Evolutionary conservation across 495 filamentous ascomycete genomes (phyloP), one percentile per base, ranked within the genome.

Genomic region (Zalerion maritima): DNA sequence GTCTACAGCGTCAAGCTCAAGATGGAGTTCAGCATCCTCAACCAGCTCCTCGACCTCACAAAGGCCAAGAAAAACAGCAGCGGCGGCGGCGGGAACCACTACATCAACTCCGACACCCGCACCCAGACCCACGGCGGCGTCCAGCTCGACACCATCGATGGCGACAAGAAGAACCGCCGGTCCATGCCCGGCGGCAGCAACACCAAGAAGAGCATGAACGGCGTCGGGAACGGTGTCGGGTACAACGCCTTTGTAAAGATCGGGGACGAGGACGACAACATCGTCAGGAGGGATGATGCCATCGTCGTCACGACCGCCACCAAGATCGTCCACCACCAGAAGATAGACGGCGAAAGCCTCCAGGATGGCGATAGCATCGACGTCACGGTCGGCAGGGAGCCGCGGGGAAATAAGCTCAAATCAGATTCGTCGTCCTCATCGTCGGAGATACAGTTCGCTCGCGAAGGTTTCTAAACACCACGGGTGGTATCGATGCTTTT

Each of bases 1-100:
- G 50, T 75, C 18, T 78, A 78, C 52, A 66, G 63, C 49, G 55
- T 76, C 48, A 78, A 78, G 6, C 19, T 18, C 18, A 32, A 32
- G 22, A 32, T 32, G 30, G 22, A 32, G 21, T 32, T 32, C 30
- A 32, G 21, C 30, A 25, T 32, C 30, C 24, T 24, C 21, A 32
- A 22, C 9, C 19, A 25, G 18, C 13, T 32, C 30, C 22, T 24
- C 30, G 30, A 16, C 30, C 30, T 32, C 16, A 24, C 30, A 19
- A 32, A 25, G 30, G 30, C 30, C 9, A 32, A 22, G 22, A 18
- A 25, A 32, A 24, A 32, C 24, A 25, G 21, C 30, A 22, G 24
- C 30, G 30, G 30, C 14, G 30, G 30, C 30, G 30, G 22, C 30
- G 24, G 30, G 22, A 32, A 32, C 26, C 47, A 67, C 34, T 71